These are phyloP conservation scores for Mortierella antarctica DNA, from an alignment of 192 early-diverging fungal genomes.

Conservation along the genomic window DNA sequence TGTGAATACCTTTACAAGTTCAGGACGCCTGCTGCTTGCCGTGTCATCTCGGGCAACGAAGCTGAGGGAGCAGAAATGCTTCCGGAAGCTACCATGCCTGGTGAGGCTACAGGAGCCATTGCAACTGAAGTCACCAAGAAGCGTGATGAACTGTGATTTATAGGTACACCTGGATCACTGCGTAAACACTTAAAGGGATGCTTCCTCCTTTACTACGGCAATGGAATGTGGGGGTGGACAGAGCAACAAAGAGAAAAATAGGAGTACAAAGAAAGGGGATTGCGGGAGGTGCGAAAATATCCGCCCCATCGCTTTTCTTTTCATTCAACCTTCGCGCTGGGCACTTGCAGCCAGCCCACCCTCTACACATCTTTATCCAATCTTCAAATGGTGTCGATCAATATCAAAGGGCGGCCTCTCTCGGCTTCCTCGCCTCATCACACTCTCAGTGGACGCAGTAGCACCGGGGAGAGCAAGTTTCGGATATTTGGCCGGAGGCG, in stretches of 20 bases:
- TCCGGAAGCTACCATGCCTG: constrained; percentile 6
- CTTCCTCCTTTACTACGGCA: not conserved
- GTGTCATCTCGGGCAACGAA: not conserved
- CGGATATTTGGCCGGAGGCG: constrained; percentile 32
- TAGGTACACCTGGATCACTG: not conserved
- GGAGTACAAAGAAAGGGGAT: too few species aligned
- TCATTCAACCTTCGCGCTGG: not conserved
- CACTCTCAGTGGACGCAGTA: not conserved
- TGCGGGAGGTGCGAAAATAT: not conserved
- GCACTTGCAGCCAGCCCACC: too few species aligned
- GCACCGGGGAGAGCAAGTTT: not conserved
- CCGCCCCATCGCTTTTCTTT: not conserved
- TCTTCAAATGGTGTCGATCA: constrained; percentile 21
- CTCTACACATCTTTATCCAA: not conserved
- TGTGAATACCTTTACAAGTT: constrained; percentile 90
- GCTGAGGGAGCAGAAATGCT: not conserved
- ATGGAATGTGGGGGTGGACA: too few species aligned
- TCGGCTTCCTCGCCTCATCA: constrained; percentile 12
- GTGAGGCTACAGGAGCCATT: not conserved
- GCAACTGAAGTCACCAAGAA: not conserved
- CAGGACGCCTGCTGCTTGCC: constrained; percentile 87
- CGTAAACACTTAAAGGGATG: not conserved
- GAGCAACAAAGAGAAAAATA: too few species aligned
- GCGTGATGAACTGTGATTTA: constrained; percentile 10
- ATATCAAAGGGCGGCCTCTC: constrained; percentile 14